Conservation (phyloP, 192 early-diverging fungal genomes). For the Umbelopsis sp. region DNA sequence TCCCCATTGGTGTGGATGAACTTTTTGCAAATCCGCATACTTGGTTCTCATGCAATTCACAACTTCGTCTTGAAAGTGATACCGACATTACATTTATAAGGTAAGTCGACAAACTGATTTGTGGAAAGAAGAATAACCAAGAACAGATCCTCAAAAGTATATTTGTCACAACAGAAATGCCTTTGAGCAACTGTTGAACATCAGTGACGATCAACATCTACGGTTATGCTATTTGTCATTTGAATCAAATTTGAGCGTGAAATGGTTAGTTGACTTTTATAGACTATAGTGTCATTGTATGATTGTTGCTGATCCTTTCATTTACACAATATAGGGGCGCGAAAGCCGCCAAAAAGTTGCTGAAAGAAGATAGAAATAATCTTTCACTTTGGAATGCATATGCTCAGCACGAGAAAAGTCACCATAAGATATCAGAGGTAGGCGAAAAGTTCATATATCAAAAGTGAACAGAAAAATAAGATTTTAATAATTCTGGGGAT, state of each 20-base stretch:
- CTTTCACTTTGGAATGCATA: slow-evolving; percentile 59
- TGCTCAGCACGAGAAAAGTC: slow-evolving; percentile 52
- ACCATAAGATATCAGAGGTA: slow-evolving; percentile 51
- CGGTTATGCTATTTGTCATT: slow-evolving; percentile 46
- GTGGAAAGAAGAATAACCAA: background rate
- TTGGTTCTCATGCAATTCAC: slow-evolving; percentile 37
- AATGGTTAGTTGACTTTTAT: slow-evolving; percentile 28
- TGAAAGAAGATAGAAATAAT: slow-evolving; percentile 46
- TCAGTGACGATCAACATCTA: slow-evolving; percentile 39
- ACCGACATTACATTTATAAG: slow-evolving; percentile 37
- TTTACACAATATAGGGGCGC: slow-evolving; percentile 37
- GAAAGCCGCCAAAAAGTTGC: slow-evolving; percentile 48
- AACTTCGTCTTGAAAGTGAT: slow-evolving; percentile 6
- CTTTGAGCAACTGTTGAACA: slow-evolving; percentile 46
- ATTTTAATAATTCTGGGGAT: background rate
- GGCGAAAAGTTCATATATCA: background rate
- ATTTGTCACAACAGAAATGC: slow-evolving; percentile 40
- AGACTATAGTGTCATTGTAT: background rate
- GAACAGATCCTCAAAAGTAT: background rate
- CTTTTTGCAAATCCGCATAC: slow-evolving; percentile 33
- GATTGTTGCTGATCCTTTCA: background rate
- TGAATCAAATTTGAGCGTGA: slow-evolving; percentile 41
- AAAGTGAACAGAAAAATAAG: background rate
- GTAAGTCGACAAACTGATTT: slow-evolving; percentile 21
- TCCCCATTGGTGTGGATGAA: slow-evolving; percentile 38